Conservation (phyloP, 2,329 filamentous ascomycete genomes). For the Colletotrichum paranaense region DNA sequence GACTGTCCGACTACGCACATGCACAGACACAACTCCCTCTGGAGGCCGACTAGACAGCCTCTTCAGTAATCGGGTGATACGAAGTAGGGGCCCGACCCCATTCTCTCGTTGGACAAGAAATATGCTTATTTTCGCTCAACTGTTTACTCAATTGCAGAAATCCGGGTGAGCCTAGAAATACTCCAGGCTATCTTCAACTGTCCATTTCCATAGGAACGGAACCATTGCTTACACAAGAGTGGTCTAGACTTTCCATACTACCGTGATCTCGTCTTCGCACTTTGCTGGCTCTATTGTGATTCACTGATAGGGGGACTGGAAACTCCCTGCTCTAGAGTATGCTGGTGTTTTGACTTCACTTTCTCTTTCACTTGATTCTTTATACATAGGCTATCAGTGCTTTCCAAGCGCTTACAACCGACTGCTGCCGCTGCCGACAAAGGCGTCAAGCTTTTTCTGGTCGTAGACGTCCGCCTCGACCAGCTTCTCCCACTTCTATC, state of each 20-base stretch:
- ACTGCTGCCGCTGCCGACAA: slow-evolving; percentile 14
- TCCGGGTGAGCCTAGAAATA: neutral
- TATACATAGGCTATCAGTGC: neutral
- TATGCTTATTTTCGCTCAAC: neutral
- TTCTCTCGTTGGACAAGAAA: neutral
- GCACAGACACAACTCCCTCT: neutral
- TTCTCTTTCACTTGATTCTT: neutral
- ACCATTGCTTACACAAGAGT: neutral
- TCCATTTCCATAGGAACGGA: neutral
- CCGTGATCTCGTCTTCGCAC: neutral
- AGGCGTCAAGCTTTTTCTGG: slow-evolving; percentile 30
- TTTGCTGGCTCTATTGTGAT: neutral
- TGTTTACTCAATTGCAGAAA: neutral
- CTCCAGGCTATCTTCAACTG: neutral
- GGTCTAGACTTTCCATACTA: neutral
- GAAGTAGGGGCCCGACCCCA: too few species aligned
- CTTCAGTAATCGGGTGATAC: neutral
- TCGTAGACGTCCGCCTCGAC: slow-evolving; percentile 33
- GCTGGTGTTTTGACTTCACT: too few species aligned
- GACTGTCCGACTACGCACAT: neutral
- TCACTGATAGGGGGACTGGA: neutral
- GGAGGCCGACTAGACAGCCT: neutral
- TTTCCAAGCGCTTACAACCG: neutral
- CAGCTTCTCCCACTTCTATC: slow-evolving; percentile 30
- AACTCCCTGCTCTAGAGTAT: neutral